Percentiles rank a stretch among this genome's conserved stretches.
These are phyloP conservation scores for Cucurbita ficifolia DNA, from an alignment of 306 rosid genomes.

Conservation along the genomic window DNA sequence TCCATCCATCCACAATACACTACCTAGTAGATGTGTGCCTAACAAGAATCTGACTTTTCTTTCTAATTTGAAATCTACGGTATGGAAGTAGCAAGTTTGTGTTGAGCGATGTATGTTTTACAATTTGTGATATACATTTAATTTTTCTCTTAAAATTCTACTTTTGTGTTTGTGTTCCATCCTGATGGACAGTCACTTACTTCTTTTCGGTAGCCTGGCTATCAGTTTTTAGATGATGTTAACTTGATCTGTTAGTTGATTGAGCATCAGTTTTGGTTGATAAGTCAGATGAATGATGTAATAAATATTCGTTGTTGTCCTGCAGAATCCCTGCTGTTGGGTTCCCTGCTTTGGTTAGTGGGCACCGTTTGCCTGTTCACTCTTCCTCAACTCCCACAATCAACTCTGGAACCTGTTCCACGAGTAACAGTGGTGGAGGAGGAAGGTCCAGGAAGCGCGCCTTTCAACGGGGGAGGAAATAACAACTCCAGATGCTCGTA, in stretches of 20 bases:
- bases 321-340: constrained; percentile 99
- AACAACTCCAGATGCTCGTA: constrained; percentile 10
- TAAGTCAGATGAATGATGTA: constrained; percentile 2
- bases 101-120: background rate
- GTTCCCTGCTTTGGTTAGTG: constrained; percentile 97
- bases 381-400: constrained; percentile 27
- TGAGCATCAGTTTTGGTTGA: background rate
- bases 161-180: background rate
- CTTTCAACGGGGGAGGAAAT: constrained; percentile 33
- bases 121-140: background rate
- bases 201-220: background rate
- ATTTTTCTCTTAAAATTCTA: background rate
- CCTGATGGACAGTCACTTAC: background rate
- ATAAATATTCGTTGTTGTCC: constrained; percentile 8
- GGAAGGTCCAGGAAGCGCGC: constrained; percentile 34
- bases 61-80: background rate
- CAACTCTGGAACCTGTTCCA: constrained; percentile 21
- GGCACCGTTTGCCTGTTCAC: constrained; percentile 56
- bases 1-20: background rate
- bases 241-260: background rate
- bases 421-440: constrained; percentile 22
- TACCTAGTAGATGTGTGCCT: background rate
- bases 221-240: background rate
- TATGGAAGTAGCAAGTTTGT: background rate
- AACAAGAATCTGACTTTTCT: background rate